A percentile compares a stretch with the other conserved stretches of the same genome.
Evolutionary conservation across 1,284 basidiomycete genomes (phyloP).

Genomic region (Crepidotus sp.): DNA sequence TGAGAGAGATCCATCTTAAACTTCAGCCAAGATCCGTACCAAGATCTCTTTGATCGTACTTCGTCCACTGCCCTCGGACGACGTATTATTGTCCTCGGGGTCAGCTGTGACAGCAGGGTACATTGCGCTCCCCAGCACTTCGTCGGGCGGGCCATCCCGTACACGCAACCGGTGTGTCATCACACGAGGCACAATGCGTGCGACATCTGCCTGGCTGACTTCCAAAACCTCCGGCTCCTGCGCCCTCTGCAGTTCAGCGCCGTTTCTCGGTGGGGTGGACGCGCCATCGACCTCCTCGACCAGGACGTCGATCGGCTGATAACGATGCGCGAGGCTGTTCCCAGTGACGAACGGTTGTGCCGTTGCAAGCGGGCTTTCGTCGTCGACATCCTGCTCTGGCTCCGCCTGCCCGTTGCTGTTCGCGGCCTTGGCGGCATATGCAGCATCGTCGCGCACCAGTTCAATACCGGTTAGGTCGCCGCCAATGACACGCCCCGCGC

Average conservation of each 20-base stretch:
- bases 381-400: constrained; percentile 5
- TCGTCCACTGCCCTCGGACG: constrained; percentile 27
- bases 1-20: constrained; percentile 7
- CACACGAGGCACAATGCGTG: constrained; percentile 57
- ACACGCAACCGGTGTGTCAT: constrained; percentile 64
- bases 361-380: constrained; percentile 1
- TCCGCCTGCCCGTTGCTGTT: constrained; percentile 10
- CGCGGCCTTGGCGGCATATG: neutral
- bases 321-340: constrained; percentile 21
- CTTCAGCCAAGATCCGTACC: constrained; percentile 15
- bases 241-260: neutral
- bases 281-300: constrained; percentile 17
- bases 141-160: constrained; percentile 56
- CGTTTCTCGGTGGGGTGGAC: constrained; percentile 3
- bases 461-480: constrained; percentile 36
- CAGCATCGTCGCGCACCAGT: constrained; percentile 18
- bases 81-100: constrained; percentile 14
- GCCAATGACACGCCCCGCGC: constrained; percentile 56
- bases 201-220: constrained; percentile 63
- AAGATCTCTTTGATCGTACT: constrained; percentile 17
- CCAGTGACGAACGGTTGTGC: constrained; percentile 6
- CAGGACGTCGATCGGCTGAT: constrained; percentile 20
- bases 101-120: constrained; percentile 33
- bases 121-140: constrained; percentile 53
- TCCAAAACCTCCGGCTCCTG: constrained; percentile 33